These are phyloP conservation scores for Aechmea fasciata DNA, from an alignment of 176 grass and related monocot species.

Conservation along the genomic window DNA sequence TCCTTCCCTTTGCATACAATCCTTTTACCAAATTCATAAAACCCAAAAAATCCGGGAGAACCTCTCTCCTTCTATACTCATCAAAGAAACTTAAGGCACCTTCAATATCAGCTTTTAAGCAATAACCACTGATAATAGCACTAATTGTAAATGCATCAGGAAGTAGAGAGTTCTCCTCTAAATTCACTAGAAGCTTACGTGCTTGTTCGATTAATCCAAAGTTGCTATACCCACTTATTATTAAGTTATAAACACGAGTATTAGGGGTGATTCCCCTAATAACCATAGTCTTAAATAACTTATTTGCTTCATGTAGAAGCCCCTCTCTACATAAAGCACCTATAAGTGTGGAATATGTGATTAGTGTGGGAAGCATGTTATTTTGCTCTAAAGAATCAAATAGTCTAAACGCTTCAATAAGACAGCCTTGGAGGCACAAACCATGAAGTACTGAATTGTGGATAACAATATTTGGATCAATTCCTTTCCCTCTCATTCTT, in stretches of 20 bases:
- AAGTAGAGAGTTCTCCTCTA: slow-evolving; percentile 42
- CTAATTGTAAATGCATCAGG: slow-evolving; percentile 72
- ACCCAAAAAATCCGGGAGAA: slow-evolving; percentile 70
- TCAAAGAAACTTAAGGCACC: slow-evolving; percentile 52
- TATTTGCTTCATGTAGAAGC: slow-evolving; percentile 56
- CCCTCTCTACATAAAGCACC: slow-evolving; percentile 85
- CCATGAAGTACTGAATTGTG: slow-evolving; percentile 78
- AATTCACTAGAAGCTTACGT: slow-evolving; percentile 43
- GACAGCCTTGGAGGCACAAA: slow-evolving; percentile 78
- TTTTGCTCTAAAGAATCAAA: slow-evolving; percentile 67
- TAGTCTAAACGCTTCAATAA: slow-evolving; percentile 76
- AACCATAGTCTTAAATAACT: slow-evolving; percentile 66
- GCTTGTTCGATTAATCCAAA: slow-evolving; percentile 61
- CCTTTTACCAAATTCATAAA: slow-evolving; percentile 66
- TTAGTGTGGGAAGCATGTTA: slow-evolving; percentile 40
- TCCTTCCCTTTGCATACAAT: slow-evolving; percentile 77
- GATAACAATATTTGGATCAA: slow-evolving; percentile 52
- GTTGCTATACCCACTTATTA: slow-evolving; percentile 73
- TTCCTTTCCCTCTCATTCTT: slow-evolving; percentile 56
- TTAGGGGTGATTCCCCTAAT: slow-evolving; percentile 52
- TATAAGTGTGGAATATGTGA: slow-evolving; percentile 71
- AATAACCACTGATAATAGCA: slow-evolving; percentile 61
- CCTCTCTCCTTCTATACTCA: slow-evolving; percentile 38
- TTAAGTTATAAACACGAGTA: slow-evolving; percentile 51
- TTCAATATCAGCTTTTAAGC: slow-evolving; percentile 62